These are phyloP conservation scores for Pseudomonodictys pantanalensis DNA, from an alignment of 495 filamentous ascomycete genomes.

Conservation along the genomic window DNA sequence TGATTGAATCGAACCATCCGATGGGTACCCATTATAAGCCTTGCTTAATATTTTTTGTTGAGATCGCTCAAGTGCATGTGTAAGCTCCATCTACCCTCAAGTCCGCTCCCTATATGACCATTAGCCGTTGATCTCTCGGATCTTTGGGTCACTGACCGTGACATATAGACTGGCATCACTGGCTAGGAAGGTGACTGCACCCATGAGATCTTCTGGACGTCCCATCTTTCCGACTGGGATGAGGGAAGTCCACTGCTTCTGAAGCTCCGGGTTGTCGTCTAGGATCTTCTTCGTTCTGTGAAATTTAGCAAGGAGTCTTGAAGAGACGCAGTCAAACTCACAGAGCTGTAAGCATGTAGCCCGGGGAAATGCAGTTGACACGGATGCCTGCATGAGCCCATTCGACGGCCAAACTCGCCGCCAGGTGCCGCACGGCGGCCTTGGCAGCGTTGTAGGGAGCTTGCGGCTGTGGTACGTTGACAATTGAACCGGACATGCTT, in stretches of 20 bases:
- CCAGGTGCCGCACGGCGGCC: slow-evolving; percentile 81
- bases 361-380: slow-evolving; percentile 87
- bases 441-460: slow-evolving; percentile 89
- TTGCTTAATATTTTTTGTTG: background rate
- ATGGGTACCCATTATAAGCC: too few relatives aligned
- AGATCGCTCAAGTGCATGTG: slow-evolving; percentile 62
- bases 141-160: slow-evolving; percentile 45
- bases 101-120: slow-evolving; percentile 60
- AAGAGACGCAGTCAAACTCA: slow-evolving; percentile 43
- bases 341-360: slow-evolving; percentile 94
- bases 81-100: slow-evolving; percentile 90
- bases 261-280: slow-evolving; percentile 84
- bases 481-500: slow-evolving; percentile 88
- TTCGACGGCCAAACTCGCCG: slow-evolving; percentile 77
- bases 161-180: slow-evolving; percentile 84
- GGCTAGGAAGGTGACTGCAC: slow-evolving; percentile 82
- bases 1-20: too few relatives aligned
- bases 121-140: background rate
- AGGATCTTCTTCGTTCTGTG: slow-evolving; percentile 87
- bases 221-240: slow-evolving; percentile 94
- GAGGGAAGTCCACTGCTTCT: slow-evolving; percentile 81
- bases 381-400: slow-evolving; percentile 82
- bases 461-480: slow-evolving; percentile 93
- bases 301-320: slow-evolving; percentile 1
- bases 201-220: slow-evolving; percentile 87